These are phyloP conservation scores for Backusella tuberculispora DNA, from an alignment of 192 early-diverging fungal genomes.

Conservation along the genomic window DNA sequence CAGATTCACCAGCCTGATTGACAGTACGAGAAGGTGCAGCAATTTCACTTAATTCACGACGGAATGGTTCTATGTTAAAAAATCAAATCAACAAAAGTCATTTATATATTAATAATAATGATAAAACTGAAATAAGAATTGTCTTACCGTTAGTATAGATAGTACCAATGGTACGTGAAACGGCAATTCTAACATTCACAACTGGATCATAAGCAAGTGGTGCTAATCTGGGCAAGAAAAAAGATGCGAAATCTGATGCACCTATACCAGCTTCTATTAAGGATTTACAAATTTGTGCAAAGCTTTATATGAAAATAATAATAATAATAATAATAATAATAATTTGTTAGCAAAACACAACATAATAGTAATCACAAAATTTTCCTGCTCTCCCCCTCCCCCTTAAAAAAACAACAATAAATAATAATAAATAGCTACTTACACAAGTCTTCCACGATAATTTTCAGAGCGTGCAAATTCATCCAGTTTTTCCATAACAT, in stretches of 20 bases:
- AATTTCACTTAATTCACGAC: constrained; percentile 15
- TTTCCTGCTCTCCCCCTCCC: too few species aligned
- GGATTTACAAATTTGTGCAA: constrained; percentile 70
- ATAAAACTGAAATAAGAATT: not conserved
- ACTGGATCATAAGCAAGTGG: constrained; percentile 65
- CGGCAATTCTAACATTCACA: constrained; percentile 76
- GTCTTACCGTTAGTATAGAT: constrained; percentile 28
- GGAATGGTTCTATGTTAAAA: constrained; percentile 16
- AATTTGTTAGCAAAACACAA: too few species aligned
- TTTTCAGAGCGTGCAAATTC: constrained; percentile 49
- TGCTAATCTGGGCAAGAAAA: constrained; percentile 65
- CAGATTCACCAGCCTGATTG: constrained; percentile 26
- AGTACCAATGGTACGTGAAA: constrained; percentile 49
- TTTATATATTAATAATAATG: not conserved
- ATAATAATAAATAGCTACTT: constrained; percentile 41
- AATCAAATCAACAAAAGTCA: not conserved
- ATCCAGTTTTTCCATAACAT: constrained; percentile 44
- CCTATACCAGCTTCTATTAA: constrained; percentile 64
- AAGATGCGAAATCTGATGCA: constrained; percentile 63
- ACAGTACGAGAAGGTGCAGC: constrained; percentile 18
- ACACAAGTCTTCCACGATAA: constrained; percentile 60
- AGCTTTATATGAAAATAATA: constrained; percentile 30
- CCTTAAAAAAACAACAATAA: too few species aligned
- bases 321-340: constrained; percentile 37
- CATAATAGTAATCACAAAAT: too few species aligned